Percentiles rank a stretch among this genome's conserved stretches.
These are phyloP conservation scores for Rhododendron kiyosumense DNA, from an alignment of 148 eudicot species.

Conservation along the genomic window DNA sequence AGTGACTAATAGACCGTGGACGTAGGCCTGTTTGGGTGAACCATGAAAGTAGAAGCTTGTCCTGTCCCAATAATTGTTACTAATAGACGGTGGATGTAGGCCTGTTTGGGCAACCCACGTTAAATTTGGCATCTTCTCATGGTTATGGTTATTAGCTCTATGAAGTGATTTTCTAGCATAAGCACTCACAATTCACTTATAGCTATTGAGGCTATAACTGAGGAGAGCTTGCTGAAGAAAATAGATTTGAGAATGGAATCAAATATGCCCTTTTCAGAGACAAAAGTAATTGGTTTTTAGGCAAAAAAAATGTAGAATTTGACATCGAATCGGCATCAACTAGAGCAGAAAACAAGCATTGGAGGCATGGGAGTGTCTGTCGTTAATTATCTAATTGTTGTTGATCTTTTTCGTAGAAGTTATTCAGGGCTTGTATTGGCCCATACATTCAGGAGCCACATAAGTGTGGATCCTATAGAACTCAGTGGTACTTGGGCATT, in stretches of 20 bases:
- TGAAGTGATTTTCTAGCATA: background rate
- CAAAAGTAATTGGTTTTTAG: background rate
- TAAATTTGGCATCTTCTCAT: background rate
- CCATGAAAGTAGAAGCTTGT: background rate
- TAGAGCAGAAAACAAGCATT: background rate
- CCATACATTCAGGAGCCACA: background rate
- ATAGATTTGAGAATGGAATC: background rate
- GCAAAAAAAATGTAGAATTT: background rate
- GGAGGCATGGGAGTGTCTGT: background rate
- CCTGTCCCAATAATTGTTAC: background rate
- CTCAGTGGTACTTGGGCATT: background rate
- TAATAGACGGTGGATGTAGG: background rate
- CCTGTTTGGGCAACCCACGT: background rate
- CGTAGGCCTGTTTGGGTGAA: background rate
- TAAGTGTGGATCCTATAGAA: background rate
- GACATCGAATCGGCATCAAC: background rate
- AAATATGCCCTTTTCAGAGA: background rate
- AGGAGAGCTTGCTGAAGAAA: background rate
- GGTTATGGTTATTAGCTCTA: background rate
- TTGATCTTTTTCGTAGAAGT: background rate
- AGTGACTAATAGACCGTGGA: background rate
- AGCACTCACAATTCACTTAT: background rate
- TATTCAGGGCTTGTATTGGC: background rate
- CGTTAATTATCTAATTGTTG: background rate
- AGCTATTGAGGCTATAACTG: background rate